phyloP scores from a whole-genome alignment of 2,329 filamentous ascomycete species.

The Fusarium nygamai region DNA sequence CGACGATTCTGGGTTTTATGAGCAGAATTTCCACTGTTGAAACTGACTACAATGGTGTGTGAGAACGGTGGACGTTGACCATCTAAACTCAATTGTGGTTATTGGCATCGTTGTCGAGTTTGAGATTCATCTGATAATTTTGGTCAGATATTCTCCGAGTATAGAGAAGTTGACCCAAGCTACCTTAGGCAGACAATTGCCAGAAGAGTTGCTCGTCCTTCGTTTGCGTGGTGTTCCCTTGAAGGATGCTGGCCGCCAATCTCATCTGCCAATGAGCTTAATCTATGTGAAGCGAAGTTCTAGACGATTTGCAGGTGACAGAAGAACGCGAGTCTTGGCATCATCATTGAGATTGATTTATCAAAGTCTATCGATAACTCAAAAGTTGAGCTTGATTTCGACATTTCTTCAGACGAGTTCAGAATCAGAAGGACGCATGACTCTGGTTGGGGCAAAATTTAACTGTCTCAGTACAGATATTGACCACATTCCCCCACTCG shows the following conservation, averaged over 20 bases:
- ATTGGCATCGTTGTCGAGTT: slow-evolving; percentile 4
- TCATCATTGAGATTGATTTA: slow-evolving; percentile 15
- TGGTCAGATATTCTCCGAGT: not conserved
- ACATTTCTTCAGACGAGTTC: not conserved
- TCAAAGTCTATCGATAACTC: slow-evolving; percentile 12
- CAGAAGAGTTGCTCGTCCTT: not conserved
- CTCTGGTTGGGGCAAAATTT: not conserved
- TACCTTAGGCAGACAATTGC: not conserved
- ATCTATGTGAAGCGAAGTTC: not conserved
- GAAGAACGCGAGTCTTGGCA: slow-evolving; percentile 26
- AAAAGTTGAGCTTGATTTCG: slow-evolving; percentile 10
- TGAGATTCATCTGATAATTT: not conserved
- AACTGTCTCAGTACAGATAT: slow-evolving; percentile 9
- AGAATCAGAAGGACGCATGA: not conserved
- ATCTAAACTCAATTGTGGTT: slow-evolving; percentile 20
- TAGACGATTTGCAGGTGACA: not conserved
- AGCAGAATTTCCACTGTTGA: not conserved
- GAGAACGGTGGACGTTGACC: not conserved
- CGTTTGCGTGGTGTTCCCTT: not conserved
- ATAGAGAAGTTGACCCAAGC: not conserved
- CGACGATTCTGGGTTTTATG: slow-evolving; percentile 2
- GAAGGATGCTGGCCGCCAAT: slow-evolving; percentile 3
- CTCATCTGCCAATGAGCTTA: slow-evolving; percentile 3
- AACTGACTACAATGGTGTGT: slow-evolving; percentile 1
- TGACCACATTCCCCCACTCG: slow-evolving; percentile 17